Evolutionary conservation across 805 yeast genomes (phyloP).

Genomic region (Candida nemodendra): DNA sequence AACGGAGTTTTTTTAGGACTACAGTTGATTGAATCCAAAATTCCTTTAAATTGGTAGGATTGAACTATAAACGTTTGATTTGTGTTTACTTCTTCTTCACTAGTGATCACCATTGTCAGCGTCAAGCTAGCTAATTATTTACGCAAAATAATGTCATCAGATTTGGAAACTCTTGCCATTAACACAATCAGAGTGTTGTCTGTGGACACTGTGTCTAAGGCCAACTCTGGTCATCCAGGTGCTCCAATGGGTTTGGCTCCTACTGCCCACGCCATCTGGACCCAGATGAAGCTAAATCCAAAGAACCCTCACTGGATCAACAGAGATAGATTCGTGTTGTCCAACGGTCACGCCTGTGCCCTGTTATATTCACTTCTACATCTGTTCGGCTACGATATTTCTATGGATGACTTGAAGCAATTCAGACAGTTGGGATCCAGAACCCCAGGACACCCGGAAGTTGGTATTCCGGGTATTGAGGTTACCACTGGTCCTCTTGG

Average conservation of each 20-base stretch:
- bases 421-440: constrained; percentile 89
- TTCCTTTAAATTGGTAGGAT: too few relatives aligned
- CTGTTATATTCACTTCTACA: constrained; percentile 82
- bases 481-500: constrained; percentile 99
- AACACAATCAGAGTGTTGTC: constrained; percentile 87
- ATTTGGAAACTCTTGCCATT: constrained; percentile 72
- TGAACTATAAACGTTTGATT: too few relatives aligned
- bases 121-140: neutral
- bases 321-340: constrained; percentile 92
- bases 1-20: too few relatives aligned
- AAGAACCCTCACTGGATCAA: constrained; percentile 88
- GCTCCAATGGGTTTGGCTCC: constrained; percentile 99
- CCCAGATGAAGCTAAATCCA: constrained; percentile 83
- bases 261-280: constrained; percentile 84
- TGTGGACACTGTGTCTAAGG: constrained; percentile 80
- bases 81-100: too few relatives aligned
- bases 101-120: too few relatives aligned
- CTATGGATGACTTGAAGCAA: constrained; percentile 81
- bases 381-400: constrained; percentile 76
- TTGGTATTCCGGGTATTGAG: constrained; percentile 87
- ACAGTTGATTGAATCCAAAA: too few relatives aligned
- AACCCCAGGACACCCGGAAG: constrained; percentile 98
- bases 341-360: constrained; percentile 97
- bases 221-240: constrained; percentile 99
- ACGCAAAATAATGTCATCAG: constrained; percentile 34